Evolutionary conservation across 352 stramenopile species (phyloP), one percentile per base, ranked within the genome.

Genomic region (Globisporangium sylvaticum): DNA sequence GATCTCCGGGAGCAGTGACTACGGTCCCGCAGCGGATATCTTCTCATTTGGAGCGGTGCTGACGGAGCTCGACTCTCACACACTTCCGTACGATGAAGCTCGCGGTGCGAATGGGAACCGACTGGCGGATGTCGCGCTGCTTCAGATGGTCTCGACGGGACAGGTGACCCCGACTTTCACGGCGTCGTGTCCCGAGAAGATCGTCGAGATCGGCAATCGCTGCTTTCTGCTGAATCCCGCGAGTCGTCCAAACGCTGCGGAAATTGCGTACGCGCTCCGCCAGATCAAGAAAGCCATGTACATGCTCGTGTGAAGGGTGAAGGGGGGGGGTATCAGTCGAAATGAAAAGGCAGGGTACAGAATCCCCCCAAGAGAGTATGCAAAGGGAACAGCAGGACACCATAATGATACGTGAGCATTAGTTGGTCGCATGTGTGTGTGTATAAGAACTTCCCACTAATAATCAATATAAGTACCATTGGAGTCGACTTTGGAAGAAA

Each of bases 1-100:
- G 9, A 79, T 89, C 52, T 59, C 67, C 0, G 80, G 82, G 1
- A 72, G 67, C 50, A 74, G 62, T 25, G 68, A 71, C 54, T 91
- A 91, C 62, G 77, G 79, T 37, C 59, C 77, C 2, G 73, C 71
- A 0, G 78, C 78, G 37, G 83, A 91, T 31, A 77, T 91, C 7
- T 91, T 86, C 46, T 82, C 81, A 0, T 83, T 91, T 12, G 83
- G 83, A 0, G 78, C 84, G 0, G 62, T 91, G 44, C 53, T 91
- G 0, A 78, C 71, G 0, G 83, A 91, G 58, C 68, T 91, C 44
- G 83, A 91, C 48, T 80, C 76, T 7, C 80, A 87, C 39, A 50
- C 65, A 20, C 65, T 88, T 5, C 83, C 81, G 18, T 89, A 89
- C 65, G 71, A 78, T 5, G 76, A 84, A 6, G 62, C 74, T 4